Evolutionary conservation across 2,329 filamentous ascomycete genomes (phyloP), one percentile per base, ranked within the genome.

Genomic region (Orbilia oligospora): DNA sequence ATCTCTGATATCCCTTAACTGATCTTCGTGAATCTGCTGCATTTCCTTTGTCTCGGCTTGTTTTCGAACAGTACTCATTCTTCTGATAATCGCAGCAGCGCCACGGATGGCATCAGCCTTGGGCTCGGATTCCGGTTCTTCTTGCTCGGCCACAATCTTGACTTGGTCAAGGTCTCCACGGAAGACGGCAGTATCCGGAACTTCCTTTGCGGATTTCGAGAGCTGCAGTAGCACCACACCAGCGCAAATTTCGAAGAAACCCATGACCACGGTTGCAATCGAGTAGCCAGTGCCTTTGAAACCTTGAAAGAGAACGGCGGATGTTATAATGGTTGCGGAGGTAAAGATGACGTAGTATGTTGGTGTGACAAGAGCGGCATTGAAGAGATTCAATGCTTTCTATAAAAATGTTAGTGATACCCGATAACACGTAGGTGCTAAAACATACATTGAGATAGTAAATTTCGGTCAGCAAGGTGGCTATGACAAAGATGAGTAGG

Each of bases 261-360:
- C 96, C 86, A 97, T 90, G 71, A 98, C 91, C 33, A 98, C 92
- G 0, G 82, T 82, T 8, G 81, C 88, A 72, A 99, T 98, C 27
- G 92, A 89, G 5, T 90, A 88, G 0, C 89, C 88, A 0, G 93
- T 93, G 41, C 95, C 96, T 83, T 97, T 95, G 88, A 99, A 97
- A 6, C 96, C 96, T 80, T 90, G 91, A 85, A 98, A 98, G 1
- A 99, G 87, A 56, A 99, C 91, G 2, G 94, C 92, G 0, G 95
- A 97, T 5, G 94, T 97, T 81, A 98, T 89, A 81, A 99, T 97
- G 20, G 96, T 98, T 4, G 94, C 92, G 81, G 91, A 97, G 46
- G 96, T 99, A 84, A 99, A 99, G 86, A 97, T 95, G 81, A 99
- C 96, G 84, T 99, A 99, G 86, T 99, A 99, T 1, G 96, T 99